Evolutionary conservation across 345 rosid genomes (phyloP).

Genomic region (Eucalyptus curtisii): DNA sequence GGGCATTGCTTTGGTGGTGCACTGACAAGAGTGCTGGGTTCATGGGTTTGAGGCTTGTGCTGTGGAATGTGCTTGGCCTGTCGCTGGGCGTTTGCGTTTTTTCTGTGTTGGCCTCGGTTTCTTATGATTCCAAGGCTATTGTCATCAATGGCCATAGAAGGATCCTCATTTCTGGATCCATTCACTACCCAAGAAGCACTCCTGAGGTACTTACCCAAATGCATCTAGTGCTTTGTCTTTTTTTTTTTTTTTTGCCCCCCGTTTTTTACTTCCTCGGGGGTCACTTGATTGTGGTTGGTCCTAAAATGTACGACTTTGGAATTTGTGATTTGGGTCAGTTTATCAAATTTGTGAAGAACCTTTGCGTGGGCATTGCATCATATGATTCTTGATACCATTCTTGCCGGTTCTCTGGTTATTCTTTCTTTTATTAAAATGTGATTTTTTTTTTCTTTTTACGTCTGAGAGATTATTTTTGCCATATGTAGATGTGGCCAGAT

Average conservation of each 20-base stretch:
- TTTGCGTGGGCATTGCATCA: not conserved
- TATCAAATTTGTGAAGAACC: not conserved
- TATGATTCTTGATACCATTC: not conserved
- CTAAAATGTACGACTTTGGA: not conserved
- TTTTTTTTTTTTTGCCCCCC: not conserved
- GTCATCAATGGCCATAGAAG: conserved; percentile 84
- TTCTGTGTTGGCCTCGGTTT: conserved; percentile 48
- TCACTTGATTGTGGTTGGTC: not conserved
- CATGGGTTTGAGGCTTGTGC: conserved; percentile 1
- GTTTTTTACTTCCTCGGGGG: not conserved
- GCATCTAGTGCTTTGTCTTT: not conserved
- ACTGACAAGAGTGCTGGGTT: not conserved
- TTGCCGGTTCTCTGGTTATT: not conserved
- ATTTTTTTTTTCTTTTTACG: not conserved
- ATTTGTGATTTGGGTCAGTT: not conserved
- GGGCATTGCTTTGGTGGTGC: not conserved
- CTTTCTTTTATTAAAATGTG: not conserved
- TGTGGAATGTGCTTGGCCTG: conserved; percentile 27
- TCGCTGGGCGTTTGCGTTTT: conserved; percentile 12
- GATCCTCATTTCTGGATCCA: conserved; percentile 96
- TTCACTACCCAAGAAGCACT: conserved; percentile 96
- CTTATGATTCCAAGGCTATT: conserved; percentile 75
- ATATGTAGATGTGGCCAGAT: conserved; percentile 98
- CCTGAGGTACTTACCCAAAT: conserved; percentile 53
- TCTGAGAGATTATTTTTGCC: not conserved